A percentile compares a stretch with the other conserved stretches of the same genome.
phyloP scores from a whole-genome alignment of 176 grass and related monocot species.

The Triticum timopheevii region DNA sequence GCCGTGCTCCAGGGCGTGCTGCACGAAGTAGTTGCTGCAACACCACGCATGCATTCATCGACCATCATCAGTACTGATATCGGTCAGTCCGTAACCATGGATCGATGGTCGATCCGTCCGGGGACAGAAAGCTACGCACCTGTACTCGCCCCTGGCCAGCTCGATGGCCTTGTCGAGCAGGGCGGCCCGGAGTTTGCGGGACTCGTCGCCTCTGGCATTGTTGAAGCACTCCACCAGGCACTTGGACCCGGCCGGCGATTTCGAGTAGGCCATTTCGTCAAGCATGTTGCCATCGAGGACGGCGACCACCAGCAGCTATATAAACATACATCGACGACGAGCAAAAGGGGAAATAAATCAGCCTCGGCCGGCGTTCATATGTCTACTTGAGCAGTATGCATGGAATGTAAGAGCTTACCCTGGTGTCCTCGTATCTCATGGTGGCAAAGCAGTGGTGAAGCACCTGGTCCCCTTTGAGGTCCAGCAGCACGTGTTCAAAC shows the following conservation, averaged over 20 bases:
- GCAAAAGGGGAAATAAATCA: not conserved
- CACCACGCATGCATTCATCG: not conserved
- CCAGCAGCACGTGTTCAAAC: not conserved
- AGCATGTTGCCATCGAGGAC: not conserved
- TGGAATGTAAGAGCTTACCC: not conserved
- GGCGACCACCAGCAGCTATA: constrained; percentile 7
- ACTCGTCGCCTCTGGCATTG: not conserved
- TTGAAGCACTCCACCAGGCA: constrained; percentile 14
- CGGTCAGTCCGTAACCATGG: not conserved
- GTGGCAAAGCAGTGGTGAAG: constrained; percentile 17
- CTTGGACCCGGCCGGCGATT: constrained; percentile 2
- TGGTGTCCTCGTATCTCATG: not conserved
- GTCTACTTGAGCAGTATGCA: not conserved
- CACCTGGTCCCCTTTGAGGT: constrained; percentile 3
- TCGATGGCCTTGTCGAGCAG: not conserved
- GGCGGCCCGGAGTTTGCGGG: not conserved
- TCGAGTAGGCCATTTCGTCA: not conserved
- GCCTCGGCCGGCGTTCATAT: no score
- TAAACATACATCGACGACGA: not conserved
- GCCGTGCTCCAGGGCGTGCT: constrained; percentile 12
- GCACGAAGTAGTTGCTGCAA: constrained; percentile 48
- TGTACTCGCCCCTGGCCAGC: constrained; percentile 24
- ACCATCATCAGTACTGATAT: not conserved
- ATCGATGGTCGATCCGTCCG: no score
- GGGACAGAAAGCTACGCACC: not conserved